Base-by-base conservation (phyloP, 352 stramenopile species). In the Globisporangium ultimum region DNA sequence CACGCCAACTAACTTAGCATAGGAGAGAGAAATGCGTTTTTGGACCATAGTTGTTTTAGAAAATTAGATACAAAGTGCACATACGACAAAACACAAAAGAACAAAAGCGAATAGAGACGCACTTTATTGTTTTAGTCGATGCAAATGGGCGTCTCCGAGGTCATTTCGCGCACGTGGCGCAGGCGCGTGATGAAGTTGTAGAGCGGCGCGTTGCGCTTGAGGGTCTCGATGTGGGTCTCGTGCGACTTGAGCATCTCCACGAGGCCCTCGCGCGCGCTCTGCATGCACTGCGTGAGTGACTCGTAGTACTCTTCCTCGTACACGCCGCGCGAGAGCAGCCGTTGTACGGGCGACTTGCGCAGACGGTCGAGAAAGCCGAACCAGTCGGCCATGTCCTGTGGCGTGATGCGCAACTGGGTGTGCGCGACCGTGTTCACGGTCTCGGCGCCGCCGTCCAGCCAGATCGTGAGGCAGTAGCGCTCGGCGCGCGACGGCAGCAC, bases 251-350 rank as follows among this genome's bases (percentile, higher is more conserved):
- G 66, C 63, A 90, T 77, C 57, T 87, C 78, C 3, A 68, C 51
- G 52, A 78, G 87, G n/a, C 76, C 81, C 41, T 90, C 63, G 13
- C 59, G 64, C 0, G 74, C 51, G 53, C 55, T 65, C 53, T 76
- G 70, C 80, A 90, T 90, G 60, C 80, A 90, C 58, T 90, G 70
- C 58, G 74, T 83, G 60, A 88, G 71, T 21, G 80, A 88, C 59
- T 86, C 72, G 47, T 78, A 72, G 65, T 90, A 90, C 48, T 90
- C 78, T 42, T 90, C 78, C 28, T 84, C 78, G 67, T 90, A 90
- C 36, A 92, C 80, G 41, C 78, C 77, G 32, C 86, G 75, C 54
- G 82, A 88, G 14, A 93, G 66, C 61, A 95, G 68, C 3, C 86
- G 70, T 63, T 92, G 75, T 43, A 93, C 74, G 17, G 73, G 82